phyloP scores from a whole-genome alignment of 2,329 filamentous ascomycete genomes.

The Sclerotinia subarctica region DNA sequence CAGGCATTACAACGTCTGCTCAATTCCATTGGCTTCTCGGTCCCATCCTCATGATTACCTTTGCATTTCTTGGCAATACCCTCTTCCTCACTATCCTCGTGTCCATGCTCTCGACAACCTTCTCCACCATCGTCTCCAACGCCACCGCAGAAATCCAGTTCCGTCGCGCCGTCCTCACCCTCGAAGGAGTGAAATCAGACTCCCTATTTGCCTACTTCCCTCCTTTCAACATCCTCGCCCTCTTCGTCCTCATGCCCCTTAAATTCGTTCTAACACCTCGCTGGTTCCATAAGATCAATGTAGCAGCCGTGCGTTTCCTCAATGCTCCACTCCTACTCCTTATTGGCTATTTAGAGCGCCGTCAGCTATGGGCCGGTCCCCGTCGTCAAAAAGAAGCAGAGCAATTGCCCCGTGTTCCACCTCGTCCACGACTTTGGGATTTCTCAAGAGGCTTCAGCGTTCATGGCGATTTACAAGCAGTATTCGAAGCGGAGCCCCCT shows the following conservation, averaged over 20 bases:
- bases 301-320: constrained; percentile 68
- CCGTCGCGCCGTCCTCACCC: constrained; percentile 73
- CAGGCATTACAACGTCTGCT: constrained; percentile 51
- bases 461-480: constrained; percentile 37
- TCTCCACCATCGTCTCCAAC: constrained; percentile 72
- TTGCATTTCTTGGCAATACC: constrained; percentile 82
- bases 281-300: constrained; percentile 90
- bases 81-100: constrained; percentile 87
- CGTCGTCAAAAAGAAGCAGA: constrained; percentile 29
- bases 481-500: constrained; percentile 37
- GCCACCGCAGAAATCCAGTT: constrained; percentile 82
- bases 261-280: constrained; percentile 75
- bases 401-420: constrained; percentile 27
- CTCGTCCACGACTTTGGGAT: constrained; percentile 31
- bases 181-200: constrained; percentile 82
- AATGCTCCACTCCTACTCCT: constrained; percentile 72
- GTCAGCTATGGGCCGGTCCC: constrained; percentile 55
- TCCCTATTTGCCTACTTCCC: constrained; percentile 62
- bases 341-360: constrained; percentile 69
- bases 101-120: constrained; percentile 82
- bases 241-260: constrained; percentile 70
- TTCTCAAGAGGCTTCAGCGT: constrained; percentile 35
- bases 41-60: constrained; percentile 75
- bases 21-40: constrained; percentile 79
- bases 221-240: constrained; percentile 77